Evolutionary conservation across 345 rosid genomes (phyloP), one percentile per base, ranked within the genome.

Genomic region (Corymbia maculata): DNA sequence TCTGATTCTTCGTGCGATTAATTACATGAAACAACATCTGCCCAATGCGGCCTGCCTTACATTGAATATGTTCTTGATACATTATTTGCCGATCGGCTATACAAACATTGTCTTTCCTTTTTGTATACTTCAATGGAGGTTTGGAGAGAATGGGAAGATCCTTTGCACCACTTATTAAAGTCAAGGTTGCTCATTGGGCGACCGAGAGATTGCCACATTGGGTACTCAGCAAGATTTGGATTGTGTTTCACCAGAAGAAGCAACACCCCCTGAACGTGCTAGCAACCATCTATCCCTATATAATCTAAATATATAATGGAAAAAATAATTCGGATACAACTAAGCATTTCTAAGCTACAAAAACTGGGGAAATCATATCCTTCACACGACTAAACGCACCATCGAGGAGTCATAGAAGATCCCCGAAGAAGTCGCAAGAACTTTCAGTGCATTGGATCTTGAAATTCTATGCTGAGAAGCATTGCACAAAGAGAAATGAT

Each of bases 231-330:
- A 85, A 88, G 36, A 87, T 17, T 47, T 79, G 75, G 50, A 53
- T 52, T 86, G 8, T 89, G 93, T 87, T 91, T 87, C 92, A 86
- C 88, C 86, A 52, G 36, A 85, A 80, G 89, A 88, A 90, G 89
- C 92, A 90, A 87, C 87, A 64, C 80, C 88, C 50, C 87, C 24
- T 57, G 17, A 89, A 92, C 95, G 96, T 94, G 95, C 90, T 91
- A 87, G 87, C 95, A 91, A 92, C 93, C 36, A 87, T 52, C 89
- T 26, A 3, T 75, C 49, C 49, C 84, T 75, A 75, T 19, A 19
- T 42, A 75, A 16, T 75, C 47, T 75, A 9, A 36, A 75, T 42
- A 75, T 10, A 19, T 44, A 42, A 42, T 42, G 84, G 82, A 52
- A 84, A 80, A 64, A 53, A 87, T 50, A 85, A 51, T 55, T 51